Conservation (phyloP, 768 basidiomycete species). For the Flagelloscypha sp. region DNA sequence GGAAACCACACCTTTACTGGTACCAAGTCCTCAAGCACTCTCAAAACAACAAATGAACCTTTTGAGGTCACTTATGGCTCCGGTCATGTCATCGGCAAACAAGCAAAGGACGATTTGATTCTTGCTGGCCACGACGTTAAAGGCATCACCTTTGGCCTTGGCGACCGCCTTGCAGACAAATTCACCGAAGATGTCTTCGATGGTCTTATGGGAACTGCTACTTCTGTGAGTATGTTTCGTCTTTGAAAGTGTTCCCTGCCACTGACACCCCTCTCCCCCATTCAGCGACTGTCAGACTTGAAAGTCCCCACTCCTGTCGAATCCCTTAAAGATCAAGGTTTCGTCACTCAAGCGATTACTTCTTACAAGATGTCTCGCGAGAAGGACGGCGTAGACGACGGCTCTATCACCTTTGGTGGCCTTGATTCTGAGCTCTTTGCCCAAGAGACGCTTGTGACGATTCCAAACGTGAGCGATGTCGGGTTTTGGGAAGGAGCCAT, state of each 20-base stretch:
- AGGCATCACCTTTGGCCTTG: conserved; percentile 56
- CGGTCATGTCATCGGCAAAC: conserved; percentile 49
- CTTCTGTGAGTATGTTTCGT: conserved; percentile 11
- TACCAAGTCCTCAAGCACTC: conserved; percentile 45
- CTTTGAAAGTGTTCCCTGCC: too few species aligned
- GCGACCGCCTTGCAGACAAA: conserved; percentile 41
- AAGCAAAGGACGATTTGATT: conserved; percentile 48
- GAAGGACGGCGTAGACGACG: conserved; percentile 41
- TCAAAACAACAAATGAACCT: conserved; percentile 33
- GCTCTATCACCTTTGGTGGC: conserved; percentile 58
- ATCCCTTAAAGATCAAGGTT: conserved; percentile 32
- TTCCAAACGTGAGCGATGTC: conserved; percentile 38
- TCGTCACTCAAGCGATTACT: conserved; percentile 40
- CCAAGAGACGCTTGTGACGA: conserved; percentile 33
- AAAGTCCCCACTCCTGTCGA: conserved; percentile 44
- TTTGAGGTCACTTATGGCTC: conserved; percentile 54
- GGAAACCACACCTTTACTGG: conserved; percentile 56
- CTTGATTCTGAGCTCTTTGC: conserved; percentile 49
- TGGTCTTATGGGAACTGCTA: conserved; percentile 46
- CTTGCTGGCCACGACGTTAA: conserved; percentile 50
- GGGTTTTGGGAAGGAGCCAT: conserved; percentile 61
- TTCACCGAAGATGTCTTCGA: conserved; percentile 46
- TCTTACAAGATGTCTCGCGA: conserved; percentile 53
- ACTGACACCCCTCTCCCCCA: too few species aligned
- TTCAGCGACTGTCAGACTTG: conserved; percentile 36